Conservation (phyloP, 805 yeast species). For the Starmerella bombi region DNA sequence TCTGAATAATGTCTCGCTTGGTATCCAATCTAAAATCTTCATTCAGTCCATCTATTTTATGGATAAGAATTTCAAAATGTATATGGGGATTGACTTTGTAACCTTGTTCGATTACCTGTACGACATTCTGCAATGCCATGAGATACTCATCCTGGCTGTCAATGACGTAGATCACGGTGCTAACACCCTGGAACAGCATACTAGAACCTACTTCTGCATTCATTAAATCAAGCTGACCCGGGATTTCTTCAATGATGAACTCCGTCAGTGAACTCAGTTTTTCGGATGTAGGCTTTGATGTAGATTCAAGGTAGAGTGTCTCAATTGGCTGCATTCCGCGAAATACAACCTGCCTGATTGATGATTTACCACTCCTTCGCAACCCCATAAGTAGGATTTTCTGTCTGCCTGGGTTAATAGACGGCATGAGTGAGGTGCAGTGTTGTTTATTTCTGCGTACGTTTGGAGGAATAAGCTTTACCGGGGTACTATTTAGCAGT, state of each 20-base stretch:
- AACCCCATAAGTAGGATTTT: slow-evolving; percentile 68
- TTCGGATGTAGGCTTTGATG: slow-evolving; percentile 78
- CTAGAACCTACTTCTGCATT: slow-evolving; percentile 69
- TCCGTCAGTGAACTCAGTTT: slow-evolving; percentile 74
- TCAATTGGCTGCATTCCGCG: slow-evolving; percentile 94
- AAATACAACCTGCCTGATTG: slow-evolving; percentile 89
- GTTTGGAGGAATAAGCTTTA: too few relatives aligned
- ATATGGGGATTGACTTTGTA: slow-evolving; percentile 70
- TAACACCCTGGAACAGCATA: slow-evolving; percentile 63
- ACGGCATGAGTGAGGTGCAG: neutral
- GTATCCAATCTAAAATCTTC: slow-evolving; percentile 92
- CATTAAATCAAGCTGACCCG: slow-evolving; percentile 83
- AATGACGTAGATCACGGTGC: slow-evolving; percentile 85
- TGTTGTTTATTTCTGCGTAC: too few relatives aligned
- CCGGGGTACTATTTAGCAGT: too few relatives aligned
- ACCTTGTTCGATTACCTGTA: slow-evolving; percentile 79
- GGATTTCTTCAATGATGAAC: slow-evolving; percentile 81
- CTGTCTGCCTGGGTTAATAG: neutral
- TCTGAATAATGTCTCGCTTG: slow-evolving; percentile 89
- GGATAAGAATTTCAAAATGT: slow-evolving; percentile 84
- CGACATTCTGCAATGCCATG: slow-evolving; percentile 77
- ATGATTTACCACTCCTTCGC: slow-evolving; percentile 70
- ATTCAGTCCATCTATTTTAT: slow-evolving; percentile 86
- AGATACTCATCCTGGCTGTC: slow-evolving; percentile 93
- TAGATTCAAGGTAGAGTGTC: slow-evolving; percentile 77